Conservation (phyloP, 1,139 yeast species). For the Magnusiomyces clavatus region DNA sequence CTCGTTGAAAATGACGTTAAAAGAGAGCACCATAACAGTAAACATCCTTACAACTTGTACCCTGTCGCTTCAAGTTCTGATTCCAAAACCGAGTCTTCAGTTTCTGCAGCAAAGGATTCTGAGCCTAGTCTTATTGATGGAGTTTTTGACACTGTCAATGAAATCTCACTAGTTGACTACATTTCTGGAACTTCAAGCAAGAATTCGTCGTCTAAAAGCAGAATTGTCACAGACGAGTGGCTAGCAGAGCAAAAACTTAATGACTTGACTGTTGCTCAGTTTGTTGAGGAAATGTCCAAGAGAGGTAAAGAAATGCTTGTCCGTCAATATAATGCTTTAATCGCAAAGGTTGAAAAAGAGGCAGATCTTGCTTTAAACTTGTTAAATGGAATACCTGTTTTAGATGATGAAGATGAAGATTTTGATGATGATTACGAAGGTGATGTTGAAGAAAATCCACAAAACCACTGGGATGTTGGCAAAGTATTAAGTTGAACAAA, state of each 20-base stretch:
- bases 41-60: neutral
- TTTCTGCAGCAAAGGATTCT: neutral
- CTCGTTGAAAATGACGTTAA: too few species aligned
- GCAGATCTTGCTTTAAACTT: slow-evolving; percentile 21
- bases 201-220: neutral
- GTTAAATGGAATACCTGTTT: neutral
- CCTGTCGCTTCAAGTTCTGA: neutral
- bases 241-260: slow-evolving; percentile 38
- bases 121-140: neutral
- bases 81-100: neutral
- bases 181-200: neutral
- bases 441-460: too few species aligned
- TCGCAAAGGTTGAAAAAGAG: slow-evolving; percentile 24
- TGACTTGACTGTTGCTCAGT: slow-evolving; percentile 59
- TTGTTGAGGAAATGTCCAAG: slow-evolving; percentile 47
- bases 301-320: slow-evolving; percentile 27
- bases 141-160: neutral
- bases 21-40: too few species aligned
- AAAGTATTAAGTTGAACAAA: too few species aligned
- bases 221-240: slow-evolving; percentile 24
- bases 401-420: too few species aligned
- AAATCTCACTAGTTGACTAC: neutral
- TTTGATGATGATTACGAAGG: too few species aligned
- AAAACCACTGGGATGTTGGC: too few species aligned
- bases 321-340: slow-evolving; percentile 29